Percentiles rank a stretch among this genome's conserved stretches.
These are phyloP conservation scores for Pugionium cornutum DNA, from an alignment of 345 rosid genomes.

Conservation along the genomic window DNA sequence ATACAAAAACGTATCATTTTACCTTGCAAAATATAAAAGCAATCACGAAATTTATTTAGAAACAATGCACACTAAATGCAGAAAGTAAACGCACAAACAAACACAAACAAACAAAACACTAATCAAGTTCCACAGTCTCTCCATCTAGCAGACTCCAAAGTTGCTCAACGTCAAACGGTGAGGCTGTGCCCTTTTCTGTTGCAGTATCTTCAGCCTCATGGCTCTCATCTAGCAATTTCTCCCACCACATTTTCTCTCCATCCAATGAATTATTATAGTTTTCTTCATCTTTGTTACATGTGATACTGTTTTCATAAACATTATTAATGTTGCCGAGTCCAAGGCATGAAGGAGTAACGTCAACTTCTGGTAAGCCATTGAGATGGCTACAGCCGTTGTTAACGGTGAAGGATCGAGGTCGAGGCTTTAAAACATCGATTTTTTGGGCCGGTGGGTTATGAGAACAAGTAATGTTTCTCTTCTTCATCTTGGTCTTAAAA, in stretches of 20 bases:
- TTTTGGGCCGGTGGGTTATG: conserved; percentile 3
- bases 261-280: conserved; percentile 1
- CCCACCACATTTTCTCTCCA: conserved; percentile 36
- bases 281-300: conserved; percentile 15
- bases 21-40: not conserved
- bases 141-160: conserved; percentile 35
- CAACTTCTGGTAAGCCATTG: conserved; percentile 1
- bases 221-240: conserved; percentile 22
- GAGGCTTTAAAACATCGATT: conserved; percentile 37
- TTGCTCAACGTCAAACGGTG: conserved; percentile 33
- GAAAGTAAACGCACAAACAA: not conserved
- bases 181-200: not conserved
- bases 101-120: conserved; percentile 5
- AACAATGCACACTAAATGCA: not conserved
- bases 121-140: conserved; percentile 28
- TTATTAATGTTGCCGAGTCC: not conserved
- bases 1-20: not conserved
- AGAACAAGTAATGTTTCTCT: conserved; percentile 15
- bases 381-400: conserved; percentile 8
- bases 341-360: not conserved
- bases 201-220: conserved; percentile 3
- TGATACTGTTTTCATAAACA: conserved; percentile 15
- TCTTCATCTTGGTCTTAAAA: conserved; percentile 20
- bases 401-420: conserved; percentile 34
- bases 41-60: not conserved